Percentiles rank a stretch among this genome's conserved stretches.
phyloP scores from a whole-genome alignment of 352 stramenopile genomes.

The Lagenidium sp. region DNA sequence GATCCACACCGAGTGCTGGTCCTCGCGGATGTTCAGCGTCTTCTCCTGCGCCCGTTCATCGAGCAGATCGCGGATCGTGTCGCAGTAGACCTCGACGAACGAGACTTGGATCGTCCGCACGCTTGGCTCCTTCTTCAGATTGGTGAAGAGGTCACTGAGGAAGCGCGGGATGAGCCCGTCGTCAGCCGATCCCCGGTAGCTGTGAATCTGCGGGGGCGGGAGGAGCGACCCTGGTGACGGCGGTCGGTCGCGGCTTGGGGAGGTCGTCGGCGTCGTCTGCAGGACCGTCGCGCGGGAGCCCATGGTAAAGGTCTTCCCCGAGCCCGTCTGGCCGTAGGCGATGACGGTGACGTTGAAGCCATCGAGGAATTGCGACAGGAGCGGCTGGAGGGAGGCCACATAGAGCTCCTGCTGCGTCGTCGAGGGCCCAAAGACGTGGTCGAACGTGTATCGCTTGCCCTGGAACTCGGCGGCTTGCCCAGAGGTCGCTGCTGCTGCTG shows the following conservation, averaged over 20 bases:
- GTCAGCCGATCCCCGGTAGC: slow-evolving; percentile 12
- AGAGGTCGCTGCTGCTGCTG: no score
- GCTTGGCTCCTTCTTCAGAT: slow-evolving; percentile 27
- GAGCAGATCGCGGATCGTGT: slow-evolving; percentile 90
- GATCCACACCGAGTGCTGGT: slow-evolving; percentile 27
- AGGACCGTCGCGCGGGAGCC: slow-evolving; percentile 24
- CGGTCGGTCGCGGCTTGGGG: slow-evolving; percentile 6
- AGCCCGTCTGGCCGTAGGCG: slow-evolving; percentile 47
- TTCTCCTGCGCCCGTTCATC: slow-evolving; percentile 19
- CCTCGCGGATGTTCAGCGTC: slow-evolving; percentile 24
- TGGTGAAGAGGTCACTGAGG: slow-evolving; percentile 32
- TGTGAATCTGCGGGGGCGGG: not conserved
- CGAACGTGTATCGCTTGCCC: slow-evolving; percentile 48
- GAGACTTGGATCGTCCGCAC: slow-evolving; percentile 29
- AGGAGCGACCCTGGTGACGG: slow-evolving; percentile 6
- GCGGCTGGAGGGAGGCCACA: slow-evolving; percentile 22
- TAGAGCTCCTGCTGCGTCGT: slow-evolving; percentile 41
- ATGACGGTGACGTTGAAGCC: slow-evolving; percentile 57
- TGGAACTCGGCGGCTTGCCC: slow-evolving; percentile 14
- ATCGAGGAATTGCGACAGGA: slow-evolving; percentile 35
- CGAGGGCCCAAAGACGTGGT: slow-evolving; percentile 41
- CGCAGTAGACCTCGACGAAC: slow-evolving; percentile 91
- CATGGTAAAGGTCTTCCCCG: slow-evolving; percentile 49
- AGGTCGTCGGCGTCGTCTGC: slow-evolving; percentile 14
- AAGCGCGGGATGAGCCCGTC: slow-evolving; percentile 46